Evolutionary conservation across 257 asterid species (phyloP), one percentile per base, ranked within the genome.

Genomic region (Nicotiana undulata): DNA sequence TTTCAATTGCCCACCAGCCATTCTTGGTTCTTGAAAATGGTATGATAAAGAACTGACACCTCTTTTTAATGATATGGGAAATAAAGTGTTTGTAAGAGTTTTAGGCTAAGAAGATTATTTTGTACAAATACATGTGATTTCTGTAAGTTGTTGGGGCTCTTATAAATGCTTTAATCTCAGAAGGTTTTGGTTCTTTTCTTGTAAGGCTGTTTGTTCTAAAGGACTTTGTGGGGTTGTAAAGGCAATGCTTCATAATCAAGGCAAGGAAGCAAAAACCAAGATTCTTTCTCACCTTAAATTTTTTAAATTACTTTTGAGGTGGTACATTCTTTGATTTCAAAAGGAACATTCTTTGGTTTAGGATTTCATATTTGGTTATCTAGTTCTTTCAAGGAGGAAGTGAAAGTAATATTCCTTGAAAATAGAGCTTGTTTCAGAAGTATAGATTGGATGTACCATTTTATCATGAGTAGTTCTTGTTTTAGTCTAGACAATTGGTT

Each of bases 101-200:
- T 20, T 64, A 63, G 63, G 77, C 40, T 31, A 64, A 22, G 16
- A 6, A 37, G 40, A 76, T 70, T 66, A 46, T 53, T 22, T 58
- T 83, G 77, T 79, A 76, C 16, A 61, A 32, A 34, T 68, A 77
- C 80, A 80, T 81, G 84, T 82, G 66, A 29, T 53, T 51, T 34
- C 26, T 26, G 87, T 29, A 53, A 79, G 32, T 65, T 56, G 37
- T n/a, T 37, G 76, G 83, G 79, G 82, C 74, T 60, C 60, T 60
- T 87, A 83, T 92, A 88, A 29, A 61, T 68, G 78, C 28, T 4
- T 63, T 2, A 8, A 61, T 32, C 53, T 22, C 24, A 75, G 17
- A 58, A 81, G 82, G 85, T 22, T 70, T 83, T 68, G 59, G 92
- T 94, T 92, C 98, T 85, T 92, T 94, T 83, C 98, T 90, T 94